phyloP scores from a whole-genome alignment of 192 early-diverging fungal genomes.

The Radiomyces spectabilis region DNA sequence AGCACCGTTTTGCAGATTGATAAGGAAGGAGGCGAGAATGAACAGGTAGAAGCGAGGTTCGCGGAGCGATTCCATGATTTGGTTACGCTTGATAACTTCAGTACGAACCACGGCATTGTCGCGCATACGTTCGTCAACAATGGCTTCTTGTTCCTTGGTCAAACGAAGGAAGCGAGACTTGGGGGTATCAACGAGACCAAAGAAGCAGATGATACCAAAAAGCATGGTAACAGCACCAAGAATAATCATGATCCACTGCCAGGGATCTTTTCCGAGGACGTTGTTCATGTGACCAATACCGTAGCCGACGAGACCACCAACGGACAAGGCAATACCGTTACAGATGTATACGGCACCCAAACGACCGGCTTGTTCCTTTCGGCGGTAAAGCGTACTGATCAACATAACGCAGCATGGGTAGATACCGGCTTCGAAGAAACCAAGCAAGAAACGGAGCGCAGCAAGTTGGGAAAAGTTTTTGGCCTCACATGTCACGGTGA shows the following conservation, averaged over 20 bases:
- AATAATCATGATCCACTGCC: conserved; percentile 29
- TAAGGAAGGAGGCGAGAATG: conserved; percentile 7
- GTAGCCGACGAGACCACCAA: conserved; percentile 24
- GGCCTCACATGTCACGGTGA: conserved; percentile 10
- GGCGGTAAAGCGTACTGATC: conserved; percentile 19
- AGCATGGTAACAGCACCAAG: conserved; percentile 17
- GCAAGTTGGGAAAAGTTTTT: conserved; percentile 23
- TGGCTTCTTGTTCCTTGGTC: conserved; percentile 3
- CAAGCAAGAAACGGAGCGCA: conserved; percentile 23
- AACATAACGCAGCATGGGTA: conserved; percentile 20
- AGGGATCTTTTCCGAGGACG: conserved; percentile 2
- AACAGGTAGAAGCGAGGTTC: conserved; percentile 17
- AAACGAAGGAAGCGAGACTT: conserved; percentile 6
- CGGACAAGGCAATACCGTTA: conserved; percentile 21
- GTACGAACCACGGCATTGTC: conserved; percentile 14
- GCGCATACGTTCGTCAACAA: conserved; percentile 7
- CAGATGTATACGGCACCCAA: conserved; percentile 16
- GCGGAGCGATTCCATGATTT: conserved; percentile 15
- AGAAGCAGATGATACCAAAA: conserved; percentile 17
- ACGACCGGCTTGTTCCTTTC: conserved; percentile 10
- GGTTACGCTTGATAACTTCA: conserved; percentile 8
- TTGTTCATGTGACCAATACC: conserved; percentile 26
- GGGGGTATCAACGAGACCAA: conserved; percentile 17
- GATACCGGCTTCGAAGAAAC: conserved; percentile 23
- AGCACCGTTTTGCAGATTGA: conserved; percentile 18